Evolutionary conservation across 495 filamentous ascomycete species (phyloP).

Genomic region (Alectoria sarmentosa): DNA sequence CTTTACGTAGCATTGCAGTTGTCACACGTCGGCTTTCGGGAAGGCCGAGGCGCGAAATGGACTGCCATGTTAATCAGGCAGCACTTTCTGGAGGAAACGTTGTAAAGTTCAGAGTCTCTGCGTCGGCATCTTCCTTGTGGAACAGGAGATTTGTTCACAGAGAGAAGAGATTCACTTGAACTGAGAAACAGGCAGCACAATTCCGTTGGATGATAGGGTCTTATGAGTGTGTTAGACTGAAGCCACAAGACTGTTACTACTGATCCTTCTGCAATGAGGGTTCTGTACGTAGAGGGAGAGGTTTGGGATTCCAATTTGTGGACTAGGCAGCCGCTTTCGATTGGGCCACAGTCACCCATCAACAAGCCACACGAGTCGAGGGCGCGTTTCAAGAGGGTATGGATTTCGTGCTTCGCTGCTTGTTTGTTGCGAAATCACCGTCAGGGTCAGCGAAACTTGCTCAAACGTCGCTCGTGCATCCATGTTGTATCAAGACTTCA

Average conservation of each 20-base stretch:
- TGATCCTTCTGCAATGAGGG: background rate
- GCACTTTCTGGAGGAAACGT: background rate
- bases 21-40: background rate
- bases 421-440: background rate
- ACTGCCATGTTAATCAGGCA: background rate
- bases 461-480: background rate
- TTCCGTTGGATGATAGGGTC: background rate
- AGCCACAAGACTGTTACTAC: background rate
- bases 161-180: too few species aligned
- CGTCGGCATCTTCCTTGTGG: background rate
- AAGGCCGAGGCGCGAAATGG: background rate
- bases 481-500: too few species aligned
- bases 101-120: background rate
- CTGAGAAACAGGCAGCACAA: background rate
- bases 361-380: background rate
- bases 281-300: background rate
- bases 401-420: background rate
- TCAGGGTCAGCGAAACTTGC: background rate
- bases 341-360: background rate
- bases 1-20: background rate
- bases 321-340: background rate
- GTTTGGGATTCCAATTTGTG: background rate
- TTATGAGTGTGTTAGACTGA: background rate
- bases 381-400: background rate
- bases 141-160: too few species aligned